Evolutionary conservation across 2,329 filamentous ascomycete genomes (phyloP).

Genomic region (Paecilomyces variotii): DNA sequence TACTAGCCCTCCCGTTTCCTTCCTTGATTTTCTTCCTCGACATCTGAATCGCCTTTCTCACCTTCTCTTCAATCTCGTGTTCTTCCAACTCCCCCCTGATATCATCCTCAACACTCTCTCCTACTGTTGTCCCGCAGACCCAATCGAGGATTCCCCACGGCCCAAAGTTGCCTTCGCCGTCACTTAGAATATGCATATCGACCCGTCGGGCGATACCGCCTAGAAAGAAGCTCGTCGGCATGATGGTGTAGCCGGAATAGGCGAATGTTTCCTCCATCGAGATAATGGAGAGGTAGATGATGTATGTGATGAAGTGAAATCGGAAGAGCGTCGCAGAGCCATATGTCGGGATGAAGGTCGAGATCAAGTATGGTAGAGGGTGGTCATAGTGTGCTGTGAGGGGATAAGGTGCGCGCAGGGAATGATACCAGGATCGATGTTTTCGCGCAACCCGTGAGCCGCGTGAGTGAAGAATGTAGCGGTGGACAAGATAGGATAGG

Average conservation of each 20-base stretch:
- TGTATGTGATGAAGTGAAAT: conserved; percentile 54
- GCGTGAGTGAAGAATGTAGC: conserved; percentile 59
- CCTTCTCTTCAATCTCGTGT: conserved; percentile 23
- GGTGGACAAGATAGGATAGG: conserved; percentile 60
- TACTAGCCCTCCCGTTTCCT: conserved; percentile 1
- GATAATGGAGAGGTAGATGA: conserved; percentile 45
- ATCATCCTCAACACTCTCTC: conserved; percentile 44
- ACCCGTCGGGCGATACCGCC: conserved; percentile 50
- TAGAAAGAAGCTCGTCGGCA: conserved; percentile 52
- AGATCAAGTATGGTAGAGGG: conserved; percentile 46
- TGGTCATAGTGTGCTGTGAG: conserved; percentile 55
- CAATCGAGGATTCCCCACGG: conserved; percentile 40
- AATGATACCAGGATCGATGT: conserved; percentile 52
- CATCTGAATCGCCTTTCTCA: conserved; percentile 22
- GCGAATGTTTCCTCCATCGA: conserved; percentile 55
- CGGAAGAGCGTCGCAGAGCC: conserved; percentile 49
- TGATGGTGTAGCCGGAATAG: conserved; percentile 51
- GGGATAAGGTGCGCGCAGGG: conserved; percentile 45
- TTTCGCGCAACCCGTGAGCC: conserved; percentile 43
- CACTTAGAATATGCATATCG: conserved; percentile 46
- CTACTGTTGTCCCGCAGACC: conserved; percentile 32
- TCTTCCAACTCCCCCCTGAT: conserved; percentile 33
- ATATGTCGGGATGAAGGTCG: conserved; percentile 49
- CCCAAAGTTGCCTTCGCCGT: conserved; percentile 39
- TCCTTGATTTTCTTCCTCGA: conserved; percentile 21